phyloP scores from a whole-genome alignment of 73 alveolate genomes.

The Paramecium bursaria region DNA sequence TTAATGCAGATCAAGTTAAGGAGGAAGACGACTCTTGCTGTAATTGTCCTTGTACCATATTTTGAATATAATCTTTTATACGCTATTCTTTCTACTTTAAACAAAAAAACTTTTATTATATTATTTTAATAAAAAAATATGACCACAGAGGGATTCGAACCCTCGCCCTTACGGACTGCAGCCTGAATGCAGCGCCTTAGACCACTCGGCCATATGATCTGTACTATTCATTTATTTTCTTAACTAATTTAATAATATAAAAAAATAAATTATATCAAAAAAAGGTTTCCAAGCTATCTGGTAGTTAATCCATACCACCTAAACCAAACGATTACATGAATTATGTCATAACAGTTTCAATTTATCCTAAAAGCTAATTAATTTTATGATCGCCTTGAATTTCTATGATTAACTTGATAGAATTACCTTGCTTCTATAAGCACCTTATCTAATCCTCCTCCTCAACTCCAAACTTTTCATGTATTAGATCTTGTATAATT shows the following conservation, averaged over 20 bases:
- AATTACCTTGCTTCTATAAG: slow-evolving; percentile 17
- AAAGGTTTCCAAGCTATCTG: slow-evolving; percentile 51
- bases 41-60: too few relatives aligned
- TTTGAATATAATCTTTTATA: too few relatives aligned
- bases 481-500: slow-evolving; percentile 30
- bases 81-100: too few relatives aligned
- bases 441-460: slow-evolving; percentile 47
- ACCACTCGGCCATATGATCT: slow-evolving; percentile 91
- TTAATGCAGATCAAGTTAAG: too few relatives aligned
- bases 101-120: too few relatives aligned
- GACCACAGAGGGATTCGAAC: slow-evolving; percentile 90
- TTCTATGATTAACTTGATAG: background rate
- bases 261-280: too few relatives aligned
- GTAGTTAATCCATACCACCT: slow-evolving; percentile 44
- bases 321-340: slow-evolving; percentile 26
- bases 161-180: slow-evolving; percentile 94
- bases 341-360: slow-evolving; percentile 41
- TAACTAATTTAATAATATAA: too few relatives aligned
- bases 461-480: background rate
- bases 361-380: slow-evolving; percentile 18
- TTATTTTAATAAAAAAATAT: slow-evolving; percentile 72
- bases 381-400: slow-evolving; percentile 32
- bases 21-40: too few relatives aligned
- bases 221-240: too few relatives aligned
- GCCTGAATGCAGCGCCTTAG: slow-evolving; percentile 93